Evolutionary conservation across 495 filamentous ascomycete genomes (phyloP).

Genomic region (Penicillium soppii): DNA sequence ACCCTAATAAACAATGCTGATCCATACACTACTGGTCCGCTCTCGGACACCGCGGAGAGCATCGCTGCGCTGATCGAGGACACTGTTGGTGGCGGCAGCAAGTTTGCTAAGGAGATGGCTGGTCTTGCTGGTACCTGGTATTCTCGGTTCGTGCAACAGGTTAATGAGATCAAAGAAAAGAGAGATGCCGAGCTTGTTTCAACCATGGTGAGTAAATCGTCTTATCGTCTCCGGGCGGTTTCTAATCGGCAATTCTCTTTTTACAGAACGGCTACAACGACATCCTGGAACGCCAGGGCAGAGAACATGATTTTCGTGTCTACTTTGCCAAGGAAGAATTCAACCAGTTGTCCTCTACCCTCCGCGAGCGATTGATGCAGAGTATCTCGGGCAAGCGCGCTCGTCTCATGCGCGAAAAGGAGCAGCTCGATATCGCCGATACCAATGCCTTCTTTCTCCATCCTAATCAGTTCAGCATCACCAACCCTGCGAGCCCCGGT

Average conservation of each 20-base stretch:
- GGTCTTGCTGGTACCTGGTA: constrained; percentile 78
- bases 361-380: constrained; percentile 82
- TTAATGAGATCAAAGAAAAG: constrained; percentile 82
- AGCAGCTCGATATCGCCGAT: constrained; percentile 83
- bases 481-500: constrained; percentile 75
- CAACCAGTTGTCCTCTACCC: constrained; percentile 67
- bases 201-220: constrained; percentile 61
- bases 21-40: constrained; percentile 67
- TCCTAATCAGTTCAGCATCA: constrained; percentile 87
- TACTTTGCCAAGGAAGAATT: constrained; percentile 83
- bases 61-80: constrained; percentile 63
- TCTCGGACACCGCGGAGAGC: constrained; percentile 69
- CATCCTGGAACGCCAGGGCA: constrained; percentile 38
- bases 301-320: constrained; percentile 50
- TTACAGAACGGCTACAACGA: constrained; percentile 42
- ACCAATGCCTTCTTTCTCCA: constrained; percentile 85
- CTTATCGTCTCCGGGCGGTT: neutral
- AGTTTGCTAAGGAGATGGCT: constrained; percentile 55
- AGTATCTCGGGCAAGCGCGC: constrained; percentile 71
- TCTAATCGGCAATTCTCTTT: neutral
- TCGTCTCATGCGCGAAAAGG: constrained; percentile 82
- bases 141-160: constrained; percentile 72
- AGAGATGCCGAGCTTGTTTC: constrained; percentile 75
- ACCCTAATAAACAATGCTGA: constrained; percentile 80
- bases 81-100: constrained; percentile 49